Percentiles rank a stretch among this genome's conserved stretches.
Conservation (phyloP, 768 basidiomycete genomes). For the Podaxis sp. region DNA sequence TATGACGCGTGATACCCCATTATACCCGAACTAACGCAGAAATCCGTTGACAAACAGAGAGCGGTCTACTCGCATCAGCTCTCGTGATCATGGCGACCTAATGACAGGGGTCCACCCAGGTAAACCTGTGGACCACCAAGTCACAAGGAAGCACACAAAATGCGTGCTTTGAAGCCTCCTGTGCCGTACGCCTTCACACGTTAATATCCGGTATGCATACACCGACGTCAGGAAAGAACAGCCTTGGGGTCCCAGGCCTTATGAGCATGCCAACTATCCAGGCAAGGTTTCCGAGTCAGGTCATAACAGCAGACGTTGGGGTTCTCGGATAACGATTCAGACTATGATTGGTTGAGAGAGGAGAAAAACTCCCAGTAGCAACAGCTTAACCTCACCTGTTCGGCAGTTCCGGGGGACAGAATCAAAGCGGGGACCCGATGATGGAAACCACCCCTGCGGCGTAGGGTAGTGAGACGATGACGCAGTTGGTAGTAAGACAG, state of each 20-base stretch:
- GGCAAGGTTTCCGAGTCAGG: not conserved
- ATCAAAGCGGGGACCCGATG: not conserved
- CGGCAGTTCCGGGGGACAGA: not conserved
- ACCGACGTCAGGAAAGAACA: not conserved
- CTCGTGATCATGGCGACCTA: constrained; percentile 1
- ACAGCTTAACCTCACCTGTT: not conserved
- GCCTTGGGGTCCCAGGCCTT: not conserved
- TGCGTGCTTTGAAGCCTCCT: not conserved
- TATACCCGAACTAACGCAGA: not conserved
- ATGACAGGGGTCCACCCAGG: not conserved
- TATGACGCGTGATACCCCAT: not conserved
- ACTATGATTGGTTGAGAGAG: not conserved
- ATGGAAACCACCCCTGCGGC: not conserved
- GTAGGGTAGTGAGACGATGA: not conserved
- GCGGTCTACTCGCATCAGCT: not conserved
- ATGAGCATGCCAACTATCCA: constrained; percentile 7
- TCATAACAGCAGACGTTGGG: not conserved
- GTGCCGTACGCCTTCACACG: not conserved
- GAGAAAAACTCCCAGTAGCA: not conserved
- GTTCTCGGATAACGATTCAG: not conserved
- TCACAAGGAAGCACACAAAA: not conserved
- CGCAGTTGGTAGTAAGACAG: not conserved
- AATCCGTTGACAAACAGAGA: not conserved
- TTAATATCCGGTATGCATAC: not conserved
- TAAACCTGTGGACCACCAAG: not conserved